Evolutionary conservation across 352 stramenopile species (phyloP).

Genomic region (Globisporangium camurandrum): DNA sequence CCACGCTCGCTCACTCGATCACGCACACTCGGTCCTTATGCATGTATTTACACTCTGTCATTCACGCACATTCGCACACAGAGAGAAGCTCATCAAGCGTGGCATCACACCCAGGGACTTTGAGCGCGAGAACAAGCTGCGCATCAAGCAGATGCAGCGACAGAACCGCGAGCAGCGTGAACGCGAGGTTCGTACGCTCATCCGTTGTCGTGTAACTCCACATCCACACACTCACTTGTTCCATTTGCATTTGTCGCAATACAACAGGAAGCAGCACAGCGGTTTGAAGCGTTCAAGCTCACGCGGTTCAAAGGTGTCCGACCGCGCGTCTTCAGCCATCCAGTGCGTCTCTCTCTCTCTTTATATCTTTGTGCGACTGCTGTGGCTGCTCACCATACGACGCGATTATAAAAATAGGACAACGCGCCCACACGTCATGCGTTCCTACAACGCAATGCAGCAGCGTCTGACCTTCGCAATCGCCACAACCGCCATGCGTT

Average conservation of each 20-base stretch:
- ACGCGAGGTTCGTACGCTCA: slow-evolving; percentile 21
- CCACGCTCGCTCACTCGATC: not conserved
- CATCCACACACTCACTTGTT: not conserved
- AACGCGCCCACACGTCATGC: slow-evolving; percentile 26
- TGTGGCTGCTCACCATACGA: not conserved
- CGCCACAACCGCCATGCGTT: too few species aligned
- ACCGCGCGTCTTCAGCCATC: slow-evolving; percentile 35
- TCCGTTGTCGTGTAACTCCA: not conserved
- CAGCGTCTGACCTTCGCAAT: slow-evolving; percentile 3
- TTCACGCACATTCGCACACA: slow-evolving; percentile 6
- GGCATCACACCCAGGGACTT: slow-evolving; percentile 55
- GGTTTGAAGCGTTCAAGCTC: slow-evolving; percentile 59
- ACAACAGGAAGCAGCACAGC: slow-evolving; percentile 23
- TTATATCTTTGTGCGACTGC: not conserved
- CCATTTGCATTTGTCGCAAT: not conserved
- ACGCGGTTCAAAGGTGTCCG: slow-evolving; percentile 53
- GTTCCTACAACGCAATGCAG: slow-evolving; percentile 24
- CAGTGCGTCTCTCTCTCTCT: slow-evolving; percentile 11
- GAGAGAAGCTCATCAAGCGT: slow-evolving; percentile 45
- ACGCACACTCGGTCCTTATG: not conserved
- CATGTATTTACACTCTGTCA: not conserved
- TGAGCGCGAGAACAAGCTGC: slow-evolving; percentile 57
- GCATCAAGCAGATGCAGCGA: slow-evolving; percentile 47
- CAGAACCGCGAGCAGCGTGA: slow-evolving; percentile 46
- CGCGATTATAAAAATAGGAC: too few species aligned